phyloP scores from a whole-genome alignment of 192 early-diverging fungal species.

The Dissophora globulifera region DNA sequence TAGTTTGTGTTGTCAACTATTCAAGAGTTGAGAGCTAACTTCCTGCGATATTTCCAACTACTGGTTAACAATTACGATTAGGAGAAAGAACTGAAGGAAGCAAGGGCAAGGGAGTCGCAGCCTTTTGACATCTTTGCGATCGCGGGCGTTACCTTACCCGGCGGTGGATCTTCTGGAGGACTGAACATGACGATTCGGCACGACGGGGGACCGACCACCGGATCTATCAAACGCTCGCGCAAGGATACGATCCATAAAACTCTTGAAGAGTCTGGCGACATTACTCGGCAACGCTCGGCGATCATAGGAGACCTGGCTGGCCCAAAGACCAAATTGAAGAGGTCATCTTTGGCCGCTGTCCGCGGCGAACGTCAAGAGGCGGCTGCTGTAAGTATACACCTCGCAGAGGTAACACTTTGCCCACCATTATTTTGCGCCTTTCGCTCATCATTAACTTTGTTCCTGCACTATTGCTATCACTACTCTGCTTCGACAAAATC shows the following conservation, averaged over 20 bases:
- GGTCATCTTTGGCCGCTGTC: conserved; percentile 40
- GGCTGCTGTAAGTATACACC: neutral
- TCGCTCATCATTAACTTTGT: too few species aligned
- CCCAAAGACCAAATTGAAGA: conserved; percentile 34
- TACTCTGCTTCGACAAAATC: too few species aligned
- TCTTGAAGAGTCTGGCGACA: neutral
- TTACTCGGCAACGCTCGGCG: neutral
- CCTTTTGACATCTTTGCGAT: conserved; percentile 49
- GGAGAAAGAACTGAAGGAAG: conserved; percentile 51
- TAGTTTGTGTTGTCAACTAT: too few species aligned
- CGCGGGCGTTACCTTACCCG: conserved; percentile 29
- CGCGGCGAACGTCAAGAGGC: conserved; percentile 2
- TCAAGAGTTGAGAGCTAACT: too few species aligned
- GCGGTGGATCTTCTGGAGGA: conserved; percentile 7
- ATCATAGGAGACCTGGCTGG: neutral
- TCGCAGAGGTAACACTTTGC: too few species aligned
- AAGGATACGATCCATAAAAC: conserved; percentile 9
- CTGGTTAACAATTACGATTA: conserved; percentile 7
- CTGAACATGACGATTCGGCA: conserved; percentile 49
- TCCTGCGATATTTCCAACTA: too few species aligned
- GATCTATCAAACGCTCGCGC: conserved; percentile 43
- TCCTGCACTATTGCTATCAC: too few species aligned
- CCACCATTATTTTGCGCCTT: too few species aligned
- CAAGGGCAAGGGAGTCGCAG: conserved; percentile 39
- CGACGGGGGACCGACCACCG: conserved; percentile 23